These are phyloP conservation scores for Dioscorea alata DNA, from an alignment of 106 monocot species.

Conservation along the genomic window DNA sequence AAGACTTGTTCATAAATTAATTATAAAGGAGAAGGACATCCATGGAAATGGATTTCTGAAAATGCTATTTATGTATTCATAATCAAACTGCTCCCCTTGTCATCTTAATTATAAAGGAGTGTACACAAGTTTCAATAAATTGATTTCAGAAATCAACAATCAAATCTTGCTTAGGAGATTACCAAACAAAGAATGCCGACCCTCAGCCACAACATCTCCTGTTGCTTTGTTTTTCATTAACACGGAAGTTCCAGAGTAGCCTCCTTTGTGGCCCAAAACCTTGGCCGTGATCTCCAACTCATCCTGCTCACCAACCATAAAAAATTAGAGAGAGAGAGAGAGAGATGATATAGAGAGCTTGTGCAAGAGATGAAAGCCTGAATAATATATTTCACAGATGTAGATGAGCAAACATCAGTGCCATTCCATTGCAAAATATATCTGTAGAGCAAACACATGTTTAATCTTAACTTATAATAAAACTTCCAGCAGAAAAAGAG, in stretches of 20 bases:
- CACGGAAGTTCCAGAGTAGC: conserved; percentile 51
- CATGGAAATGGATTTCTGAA: too few species aligned
- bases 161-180: conserved; percentile 49
- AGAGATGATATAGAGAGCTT: neutral
- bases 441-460: neutral
- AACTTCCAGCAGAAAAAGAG: too few species aligned
- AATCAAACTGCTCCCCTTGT: too few species aligned
- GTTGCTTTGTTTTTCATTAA: conserved; percentile 59
- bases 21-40: too few species aligned
- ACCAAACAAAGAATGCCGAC: conserved; percentile 75
- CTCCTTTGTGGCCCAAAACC: conserved; percentile 56
- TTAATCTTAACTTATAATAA: too few species aligned
- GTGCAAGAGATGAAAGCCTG: neutral
- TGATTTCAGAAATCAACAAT: neutral
- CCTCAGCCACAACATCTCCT: conserved; percentile 63
- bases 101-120: too few species aligned
- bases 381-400: neutral
- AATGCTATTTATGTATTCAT: too few species aligned
- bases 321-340: neutral
- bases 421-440: neutral
- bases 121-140: too few species aligned
- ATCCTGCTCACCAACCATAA: conserved; percentile 22
- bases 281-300: conserved; percentile 64
- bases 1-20: too few species aligned
- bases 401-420: neutral